Conservation (phyloP, 106 monocot genomes). For the Xerophyta viscosa region DNA sequence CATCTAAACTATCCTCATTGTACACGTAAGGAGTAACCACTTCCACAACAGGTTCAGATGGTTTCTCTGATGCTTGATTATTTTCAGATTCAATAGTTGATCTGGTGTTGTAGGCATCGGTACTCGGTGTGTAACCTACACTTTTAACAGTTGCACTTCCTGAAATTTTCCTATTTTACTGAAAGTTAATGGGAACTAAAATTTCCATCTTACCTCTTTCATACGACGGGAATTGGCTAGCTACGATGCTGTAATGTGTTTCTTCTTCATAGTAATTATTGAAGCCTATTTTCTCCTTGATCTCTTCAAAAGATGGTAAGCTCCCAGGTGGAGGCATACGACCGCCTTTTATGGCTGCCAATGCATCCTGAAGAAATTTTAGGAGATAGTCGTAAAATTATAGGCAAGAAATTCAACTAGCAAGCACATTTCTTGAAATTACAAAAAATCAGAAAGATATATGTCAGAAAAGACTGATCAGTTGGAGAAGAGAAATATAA, state of each 20-base stretch:
- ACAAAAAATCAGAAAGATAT: too few relatives aligned
- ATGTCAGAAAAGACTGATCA: too few relatives aligned
- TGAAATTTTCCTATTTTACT: background rate
- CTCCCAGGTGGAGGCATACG: slow-evolving; percentile 77
- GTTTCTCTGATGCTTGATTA: slow-evolving; percentile 10
- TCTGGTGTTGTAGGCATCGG: slow-evolving; percentile 6
- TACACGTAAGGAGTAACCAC: slow-evolving; percentile 50
- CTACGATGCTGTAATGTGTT: slow-evolving; percentile 41
- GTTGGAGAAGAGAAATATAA: too few relatives aligned
- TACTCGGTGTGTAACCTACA: slow-evolving; percentile 28
- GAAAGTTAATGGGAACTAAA: background rate
- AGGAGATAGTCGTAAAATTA: too few relatives aligned
- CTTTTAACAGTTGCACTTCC: background rate
- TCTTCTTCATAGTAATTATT: slow-evolving; percentile 93
- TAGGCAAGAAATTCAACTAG: too few relatives aligned
- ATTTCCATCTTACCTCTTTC: slow-evolving; percentile 24
- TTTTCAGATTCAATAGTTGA: slow-evolving; percentile 9
- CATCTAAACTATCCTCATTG: slow-evolving; percentile 32
- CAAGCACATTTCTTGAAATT: too few relatives aligned
- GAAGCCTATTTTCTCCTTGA: slow-evolving; percentile 83
- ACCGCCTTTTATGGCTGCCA: slow-evolving; percentile 78
- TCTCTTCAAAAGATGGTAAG: slow-evolving; percentile 90
- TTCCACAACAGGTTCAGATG: slow-evolving; percentile 63
- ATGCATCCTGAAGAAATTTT: slow-evolving; percentile 75
- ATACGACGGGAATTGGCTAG: slow-evolving; percentile 20